Conservation (phyloP, 2,329 filamentous ascomycete genomes). For the Trichoderma polysporum region DNA sequence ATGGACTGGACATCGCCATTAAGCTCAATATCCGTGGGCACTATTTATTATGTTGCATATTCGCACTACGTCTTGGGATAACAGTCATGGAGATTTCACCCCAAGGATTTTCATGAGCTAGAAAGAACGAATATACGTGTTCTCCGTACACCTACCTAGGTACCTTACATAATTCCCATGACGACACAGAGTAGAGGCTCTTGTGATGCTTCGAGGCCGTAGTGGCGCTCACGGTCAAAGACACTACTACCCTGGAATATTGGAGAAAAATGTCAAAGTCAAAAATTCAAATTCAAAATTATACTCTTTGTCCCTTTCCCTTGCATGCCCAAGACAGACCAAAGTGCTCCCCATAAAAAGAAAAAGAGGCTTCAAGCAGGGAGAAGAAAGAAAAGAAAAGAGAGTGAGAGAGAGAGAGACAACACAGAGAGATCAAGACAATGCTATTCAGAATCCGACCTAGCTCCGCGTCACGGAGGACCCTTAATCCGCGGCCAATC, state of each 20-base stretch:
- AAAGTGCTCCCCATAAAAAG: not conserved
- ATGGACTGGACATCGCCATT: not conserved
- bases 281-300: no score
- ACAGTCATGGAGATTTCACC: not conserved
- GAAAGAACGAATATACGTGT: no score
- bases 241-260: no score
- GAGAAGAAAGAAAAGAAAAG: not conserved
- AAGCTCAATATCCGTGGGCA: not conserved
- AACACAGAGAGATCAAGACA: not conserved
- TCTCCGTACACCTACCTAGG: no score
- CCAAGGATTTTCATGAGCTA: no score
- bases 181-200: not conserved
- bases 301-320: not conserved
- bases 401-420: not conserved
- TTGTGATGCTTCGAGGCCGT: not conserved
- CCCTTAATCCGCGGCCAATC: slow-evolving; percentile 20
- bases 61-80: no score
- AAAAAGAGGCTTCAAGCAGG: not conserved
- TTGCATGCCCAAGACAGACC: not conserved
- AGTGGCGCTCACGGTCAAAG: not conserved
- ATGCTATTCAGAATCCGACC: slow-evolving; percentile 12
- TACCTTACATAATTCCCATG: not conserved
- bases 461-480: slow-evolving; percentile 13
- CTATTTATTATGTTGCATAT: not conserved
- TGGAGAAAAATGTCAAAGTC: no score